These are phyloP conservation scores for Aspergillus sp. DNA, from an alignment of 2,329 filamentous ascomycete species.

Conservation along the genomic window DNA sequence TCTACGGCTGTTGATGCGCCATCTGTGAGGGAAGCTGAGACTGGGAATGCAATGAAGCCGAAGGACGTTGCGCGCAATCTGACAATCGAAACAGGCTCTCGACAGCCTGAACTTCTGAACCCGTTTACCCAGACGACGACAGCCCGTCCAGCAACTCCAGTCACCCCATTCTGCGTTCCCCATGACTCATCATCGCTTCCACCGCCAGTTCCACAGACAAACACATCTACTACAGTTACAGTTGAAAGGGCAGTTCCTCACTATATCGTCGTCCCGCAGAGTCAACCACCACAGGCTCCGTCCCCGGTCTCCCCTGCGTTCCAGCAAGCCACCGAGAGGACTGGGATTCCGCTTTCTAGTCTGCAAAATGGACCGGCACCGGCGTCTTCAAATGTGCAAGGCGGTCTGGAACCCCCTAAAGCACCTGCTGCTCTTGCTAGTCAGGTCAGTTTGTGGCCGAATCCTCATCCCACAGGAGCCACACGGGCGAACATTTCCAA, in stretches of 20 bases:
- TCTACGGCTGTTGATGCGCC: slow-evolving; percentile 3
- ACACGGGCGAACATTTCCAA: no score
- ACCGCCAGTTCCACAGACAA: neutral
- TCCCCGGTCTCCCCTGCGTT: slow-evolving; percentile 58
- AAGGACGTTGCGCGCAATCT: no score
- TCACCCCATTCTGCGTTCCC: neutral
- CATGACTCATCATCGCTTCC: neutral
- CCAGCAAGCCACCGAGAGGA: slow-evolving; percentile 55
- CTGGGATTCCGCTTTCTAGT: slow-evolving; percentile 55
- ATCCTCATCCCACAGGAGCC: no score
- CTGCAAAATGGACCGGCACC: slow-evolving; percentile 36
- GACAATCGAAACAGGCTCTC: no score
- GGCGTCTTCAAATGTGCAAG: no score
- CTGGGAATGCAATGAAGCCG: no score
- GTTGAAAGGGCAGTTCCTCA: slow-evolving; percentile 20
- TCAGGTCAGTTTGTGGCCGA: no score
- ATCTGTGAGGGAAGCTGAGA: neutral
- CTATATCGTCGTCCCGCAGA: slow-evolving; percentile 54
- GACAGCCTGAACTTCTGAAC: no score
- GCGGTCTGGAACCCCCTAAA: no score
- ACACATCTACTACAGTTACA: neutral
- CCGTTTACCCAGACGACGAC: no score
- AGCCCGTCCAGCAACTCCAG: neutral
- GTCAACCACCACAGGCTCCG: slow-evolving; percentile 50
- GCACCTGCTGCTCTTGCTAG: no score